Evolutionary conservation across 345 rosid species (phyloP).

Genomic region (Conringia planisiliqua): DNA sequence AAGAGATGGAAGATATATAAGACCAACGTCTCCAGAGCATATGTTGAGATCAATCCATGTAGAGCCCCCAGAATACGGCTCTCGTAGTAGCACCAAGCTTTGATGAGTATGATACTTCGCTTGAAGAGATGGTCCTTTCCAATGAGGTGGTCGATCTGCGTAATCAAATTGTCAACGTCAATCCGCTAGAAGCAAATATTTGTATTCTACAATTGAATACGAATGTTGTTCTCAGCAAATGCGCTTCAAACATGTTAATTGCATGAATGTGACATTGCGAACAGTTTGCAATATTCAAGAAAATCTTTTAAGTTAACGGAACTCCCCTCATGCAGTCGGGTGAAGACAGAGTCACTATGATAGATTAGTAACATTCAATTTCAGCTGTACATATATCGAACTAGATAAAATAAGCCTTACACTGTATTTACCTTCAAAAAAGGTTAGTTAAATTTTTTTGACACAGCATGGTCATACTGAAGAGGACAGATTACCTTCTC

Average conservation of each 20-base stretch:
- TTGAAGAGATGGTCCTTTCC: constrained; percentile 77
- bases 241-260: background rate
- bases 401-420: background rate
- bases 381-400: background rate
- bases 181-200: constrained; percentile 14
- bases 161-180: constrained; percentile 20
- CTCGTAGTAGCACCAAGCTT: constrained; percentile 95
- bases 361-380: background rate
- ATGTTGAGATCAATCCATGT: constrained; percentile 84
- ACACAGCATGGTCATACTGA: constrained; percentile 20
- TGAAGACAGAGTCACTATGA: background rate
- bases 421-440: background rate
- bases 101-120: constrained; percentile 77
- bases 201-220: background rate
- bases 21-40: constrained; percentile 88
- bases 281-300: background rate
- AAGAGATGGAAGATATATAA: constrained; percentile 76
- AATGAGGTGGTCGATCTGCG: constrained; percentile 64
- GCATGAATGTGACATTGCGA: background rate
- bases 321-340: background rate
- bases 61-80: constrained; percentile 92
- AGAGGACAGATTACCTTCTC: constrained; percentile 57
- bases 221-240: background rate
- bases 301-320: background rate
- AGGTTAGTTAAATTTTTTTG: constrained; percentile 12